Evolutionary conservation across 208 protist genomes (phyloP), one percentile per base, ranked within the genome.

Genomic region (Trypanosoma boissoni): DNA sequence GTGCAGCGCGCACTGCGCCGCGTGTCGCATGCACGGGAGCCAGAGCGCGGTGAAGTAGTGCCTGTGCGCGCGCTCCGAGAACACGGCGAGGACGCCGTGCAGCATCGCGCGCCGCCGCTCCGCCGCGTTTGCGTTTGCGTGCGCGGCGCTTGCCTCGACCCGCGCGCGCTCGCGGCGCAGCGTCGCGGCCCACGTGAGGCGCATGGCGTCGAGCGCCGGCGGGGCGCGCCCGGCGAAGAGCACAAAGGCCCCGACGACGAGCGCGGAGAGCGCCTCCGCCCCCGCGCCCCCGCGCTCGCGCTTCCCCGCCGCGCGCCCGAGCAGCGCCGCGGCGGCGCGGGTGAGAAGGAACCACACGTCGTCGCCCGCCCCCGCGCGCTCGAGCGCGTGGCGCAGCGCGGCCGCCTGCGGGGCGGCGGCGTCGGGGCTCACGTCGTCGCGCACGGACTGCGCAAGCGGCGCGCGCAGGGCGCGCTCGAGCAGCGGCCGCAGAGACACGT

Each of bases 31-130:
- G 44, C 80, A 89, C 21, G 68, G 49, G 74, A 86, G 79, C 87
- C 90, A 96, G 29, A 94, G 52, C 2, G 70, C 60, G 3, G 83
- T 90, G 49, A 96, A 94, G 59, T 73, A 80, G 58, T 93, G 87
- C 48, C 81, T 76, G 67, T 96, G 86, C 1, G 90, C 83, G 18
- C 73, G 68, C 45, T 92, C 82, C 0, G 87, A 84, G 56, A 94
- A 94, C 16, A 96, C 68, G 1, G 82, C 70, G 34, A 94, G 79
- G 9, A 94, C 84, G 50, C 58, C 77, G 43, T 58, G 76, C 50
- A 91, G 70, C 39, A 80, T 64, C 54, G 86, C 64, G 48, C 78
- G 81, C 9, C 89, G 70, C 23, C 84, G 67, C 76, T 96, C 78
- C 18, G 77, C 52, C 36, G 83, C 61, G 55, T 92, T 88, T 34